phyloP scores from a whole-genome alignment of 768 basidiomycete species.

The Suillus subluteus region DNA sequence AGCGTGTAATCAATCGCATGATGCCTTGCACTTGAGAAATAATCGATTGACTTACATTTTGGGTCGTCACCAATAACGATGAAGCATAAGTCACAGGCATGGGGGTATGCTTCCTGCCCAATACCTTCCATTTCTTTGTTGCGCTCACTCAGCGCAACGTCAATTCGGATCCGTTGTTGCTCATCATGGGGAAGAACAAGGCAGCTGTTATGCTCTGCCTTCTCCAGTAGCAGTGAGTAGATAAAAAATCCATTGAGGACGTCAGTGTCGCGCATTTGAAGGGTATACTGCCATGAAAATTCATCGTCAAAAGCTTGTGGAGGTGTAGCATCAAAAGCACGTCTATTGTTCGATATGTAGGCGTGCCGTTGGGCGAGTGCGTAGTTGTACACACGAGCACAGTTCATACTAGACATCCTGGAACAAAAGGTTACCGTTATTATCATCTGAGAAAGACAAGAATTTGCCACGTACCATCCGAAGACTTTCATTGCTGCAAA shows the following conservation, averaged over 20 bases:
- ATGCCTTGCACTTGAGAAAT: background rate
- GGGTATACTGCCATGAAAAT: conserved; percentile 6
- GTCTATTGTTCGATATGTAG: conserved; percentile 11
- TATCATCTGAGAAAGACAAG: background rate
- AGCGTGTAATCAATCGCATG: conserved; percentile 4
- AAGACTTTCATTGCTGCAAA: too few relatives aligned
- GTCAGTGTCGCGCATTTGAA: conserved; percentile 19
- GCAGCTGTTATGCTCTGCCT: conserved; percentile 17
- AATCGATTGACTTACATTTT: conserved; percentile 5
- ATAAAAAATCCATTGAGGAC: background rate
- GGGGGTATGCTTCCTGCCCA: conserved; percentile 16
- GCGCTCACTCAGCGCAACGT: conserved; percentile 3
- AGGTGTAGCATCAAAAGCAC: background rate
- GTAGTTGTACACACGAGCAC: conserved; percentile 11
- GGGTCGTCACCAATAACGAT: conserved; percentile 8
- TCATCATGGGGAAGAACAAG: conserved; percentile 16
- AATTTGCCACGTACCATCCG: conserved; percentile 5
- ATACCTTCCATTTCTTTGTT: conserved; percentile 17
- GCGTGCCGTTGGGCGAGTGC: conserved; percentile 4
- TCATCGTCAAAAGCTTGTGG: background rate
- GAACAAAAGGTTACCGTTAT: background rate
- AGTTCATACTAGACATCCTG: conserved; percentile 18
- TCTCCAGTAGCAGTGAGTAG: conserved; percentile 19
- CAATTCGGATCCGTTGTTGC: conserved; percentile 1
- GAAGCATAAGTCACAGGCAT: conserved; percentile 18